Base-by-base conservation (phyloP, 257 asterid species). In the Gentiana macrophylla region DNA sequence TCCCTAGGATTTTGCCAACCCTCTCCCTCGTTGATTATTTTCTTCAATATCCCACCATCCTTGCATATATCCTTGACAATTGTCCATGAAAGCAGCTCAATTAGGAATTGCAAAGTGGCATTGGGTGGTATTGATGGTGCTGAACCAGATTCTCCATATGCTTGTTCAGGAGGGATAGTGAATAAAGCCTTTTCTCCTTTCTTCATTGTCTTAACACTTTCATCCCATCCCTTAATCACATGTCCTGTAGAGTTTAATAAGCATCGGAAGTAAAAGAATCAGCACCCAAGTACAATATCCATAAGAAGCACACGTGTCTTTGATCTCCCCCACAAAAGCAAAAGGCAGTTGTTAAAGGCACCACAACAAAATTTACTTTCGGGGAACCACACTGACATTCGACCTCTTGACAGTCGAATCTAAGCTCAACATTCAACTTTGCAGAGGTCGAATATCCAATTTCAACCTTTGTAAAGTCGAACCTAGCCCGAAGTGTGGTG, bases 211-310 rank as follows among this genome's bases (percentile, higher is more conserved):
- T 68, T 71, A 57, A 81, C 69, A 60, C 81, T 79, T 77, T 81
- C 84, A 62, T 81, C 82, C 84, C 80, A 81, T 52, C 88, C 88
- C 71, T 73, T 70, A 12, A 81, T 81, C 13, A 78, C 88, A 37
- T 73, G 63, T 8, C 84, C 88, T 81, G 71, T 53, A 62, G 36
- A 59, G 33, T 15, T 3, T 24, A 56, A 57, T 4, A 7, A 36
- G 60, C 35, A 55, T 38, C 46, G 11, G 35, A 55, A 37, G 9
- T 6, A 32, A 35, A 56, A 32, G 3, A 13, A 10, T 1, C 11
- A 9, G 32, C 1, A 24, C 4, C 1, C 13, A 12, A 2, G 1
- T 12, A 15, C 36, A 4, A n/a, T 4, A 37, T 55, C 11, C 37
- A 32, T 32, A 55, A 32, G 33, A 52, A 52, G 35, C 53, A 43